phyloP scores from a whole-genome alignment of 139 green algal species.

The Haematococcus sp. region DNA sequence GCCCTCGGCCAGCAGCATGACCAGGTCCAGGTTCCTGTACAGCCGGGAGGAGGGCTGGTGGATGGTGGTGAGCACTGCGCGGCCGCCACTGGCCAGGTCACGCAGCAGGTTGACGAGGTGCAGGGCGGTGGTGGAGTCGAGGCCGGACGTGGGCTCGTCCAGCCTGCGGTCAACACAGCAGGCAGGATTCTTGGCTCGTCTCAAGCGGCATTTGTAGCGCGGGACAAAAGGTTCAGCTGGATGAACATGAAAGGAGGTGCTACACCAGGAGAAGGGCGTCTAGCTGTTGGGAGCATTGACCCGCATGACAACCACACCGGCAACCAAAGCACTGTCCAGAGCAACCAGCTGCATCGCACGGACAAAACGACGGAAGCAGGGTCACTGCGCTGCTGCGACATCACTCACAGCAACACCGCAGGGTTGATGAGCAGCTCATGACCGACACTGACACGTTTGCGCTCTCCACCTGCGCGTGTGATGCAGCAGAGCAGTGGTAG shows the following conservation, averaged over 20 bases:
- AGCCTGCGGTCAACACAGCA: too few species aligned
- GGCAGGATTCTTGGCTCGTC: too few species aligned
- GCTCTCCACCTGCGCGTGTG: conserved; percentile 64
- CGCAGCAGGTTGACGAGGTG: conserved; percentile 68
- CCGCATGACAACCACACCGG: too few species aligned
- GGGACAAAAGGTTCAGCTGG: too few species aligned
- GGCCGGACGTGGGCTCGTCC: conserved; percentile 72
- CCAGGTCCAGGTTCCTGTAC: conserved; percentile 72
- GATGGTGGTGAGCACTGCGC: conserved; percentile 82
- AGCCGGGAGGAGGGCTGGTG: conserved; percentile 83
- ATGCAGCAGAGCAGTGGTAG: not conserved
- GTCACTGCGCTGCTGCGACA: too few species aligned
- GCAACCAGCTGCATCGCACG: too few species aligned
- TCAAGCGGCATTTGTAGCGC: too few species aligned
- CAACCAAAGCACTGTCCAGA: too few species aligned
- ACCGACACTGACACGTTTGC: conserved; percentile 76
- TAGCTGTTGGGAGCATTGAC: too few species aligned
- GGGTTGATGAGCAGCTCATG: conserved; percentile 87
- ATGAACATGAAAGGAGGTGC: too few species aligned
- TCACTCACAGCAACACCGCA: conserved; percentile 57
- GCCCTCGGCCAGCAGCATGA: conserved; percentile 62
- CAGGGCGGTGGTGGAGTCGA: conserved; percentile 87
- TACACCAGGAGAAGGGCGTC: too few species aligned
- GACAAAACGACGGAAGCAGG: too few species aligned
- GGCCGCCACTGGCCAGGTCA: conserved; percentile 61